Evolutionary conservation across 208 protist genomes (phyloP), one percentile per base, ranked within the genome.

Genomic region (Trypanosomatidae sp.): DNA sequence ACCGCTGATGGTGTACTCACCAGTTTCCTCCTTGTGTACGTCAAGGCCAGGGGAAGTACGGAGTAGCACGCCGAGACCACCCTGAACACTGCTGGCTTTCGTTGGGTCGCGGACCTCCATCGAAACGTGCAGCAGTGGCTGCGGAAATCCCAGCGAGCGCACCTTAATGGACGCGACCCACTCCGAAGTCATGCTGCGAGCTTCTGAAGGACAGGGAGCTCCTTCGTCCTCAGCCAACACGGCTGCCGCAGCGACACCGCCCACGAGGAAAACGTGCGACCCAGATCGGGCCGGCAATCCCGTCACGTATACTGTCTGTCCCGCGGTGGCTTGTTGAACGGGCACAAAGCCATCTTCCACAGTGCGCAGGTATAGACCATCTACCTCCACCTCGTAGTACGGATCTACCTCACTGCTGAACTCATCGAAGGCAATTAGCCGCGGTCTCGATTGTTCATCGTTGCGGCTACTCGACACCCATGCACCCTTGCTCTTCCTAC

Each of bases 1-100:
- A 13, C 99, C 99, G 3, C 97, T 80, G 22, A 99, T 77, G 4
- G 98, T 95, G 79, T 99, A 99, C 86, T 99, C 98, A 30, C 99
- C 99, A 0, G 90, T 99, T 74, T 99, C 99, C 79, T 99, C 98
- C 5, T 98, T 97, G 73, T 94, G 93, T 17, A 97, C 91, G 47
- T 91, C 77, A 12, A 97, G 71, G 6, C 97, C 82, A 7, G 97
- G 95, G 39, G 98, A 98, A 53, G 86, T 98, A 68, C 95, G 95
- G 41, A 89, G 87, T 56, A 99, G 79, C 60, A 95, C 92, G 33
- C 98, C 80, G 62, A 99, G 79, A 28, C 93, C 97, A 22, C 95
- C 86, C 49, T 99, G 80, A 91, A 99, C 95, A 66, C 96, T 96
- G 17, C 86, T 91, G 44, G 98, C 79, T 80, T 99, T 95, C 22